These are phyloP conservation scores for Penicillium atrosanguineum DNA, from an alignment of 495 filamentous ascomycete genomes.

Conservation along the genomic window DNA sequence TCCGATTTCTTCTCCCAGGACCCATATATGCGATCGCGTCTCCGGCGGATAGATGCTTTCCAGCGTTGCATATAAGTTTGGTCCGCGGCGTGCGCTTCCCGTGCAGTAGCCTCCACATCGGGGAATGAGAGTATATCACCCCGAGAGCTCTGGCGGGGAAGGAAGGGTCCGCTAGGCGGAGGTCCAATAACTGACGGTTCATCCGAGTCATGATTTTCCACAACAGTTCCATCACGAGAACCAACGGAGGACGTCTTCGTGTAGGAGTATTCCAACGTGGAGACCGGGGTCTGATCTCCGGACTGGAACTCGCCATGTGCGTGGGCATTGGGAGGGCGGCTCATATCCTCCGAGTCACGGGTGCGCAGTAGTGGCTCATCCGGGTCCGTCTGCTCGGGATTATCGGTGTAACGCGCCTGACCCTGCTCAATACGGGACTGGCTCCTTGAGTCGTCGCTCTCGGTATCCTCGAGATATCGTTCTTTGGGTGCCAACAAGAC, in stretches of 20 bases:
- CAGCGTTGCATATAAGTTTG: conserved; percentile 23
- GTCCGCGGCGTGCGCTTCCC: conserved; percentile 14
- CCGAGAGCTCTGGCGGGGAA: conserved; percentile 37
- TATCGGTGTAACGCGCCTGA: conserved; percentile 60
- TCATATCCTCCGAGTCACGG: conserved; percentile 25
- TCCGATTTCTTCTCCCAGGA: conserved; percentile 22
- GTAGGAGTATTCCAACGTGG: conserved; percentile 32
- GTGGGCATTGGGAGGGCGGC: conserved; percentile 14
- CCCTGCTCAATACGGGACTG: conserved; percentile 60
- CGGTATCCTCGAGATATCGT: conserved; percentile 56
- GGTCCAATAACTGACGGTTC: conserved; percentile 29
- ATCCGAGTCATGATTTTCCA: conserved; percentile 28
- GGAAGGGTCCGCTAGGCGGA: conserved; percentile 38
- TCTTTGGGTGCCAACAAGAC: conserved; percentile 79
- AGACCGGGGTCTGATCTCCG: conserved; percentile 43
- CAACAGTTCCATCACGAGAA: conserved; percentile 8
- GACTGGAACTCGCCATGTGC: conserved; percentile 33
- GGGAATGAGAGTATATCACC: conserved; percentile 46
- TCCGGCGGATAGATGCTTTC: conserved; percentile 21
- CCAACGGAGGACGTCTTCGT: conserved; percentile 32
- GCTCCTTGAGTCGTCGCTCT: conserved; percentile 45
- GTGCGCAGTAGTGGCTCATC: conserved; percentile 45
- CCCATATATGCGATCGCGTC: conserved; percentile 14
- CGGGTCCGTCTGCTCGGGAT: conserved; percentile 45
- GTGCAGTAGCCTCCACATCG: conserved; percentile 34